These are phyloP conservation scores for Hericium alpestre DNA, from an alignment of 768 basidiomycete genomes.

Conservation along the genomic window DNA sequence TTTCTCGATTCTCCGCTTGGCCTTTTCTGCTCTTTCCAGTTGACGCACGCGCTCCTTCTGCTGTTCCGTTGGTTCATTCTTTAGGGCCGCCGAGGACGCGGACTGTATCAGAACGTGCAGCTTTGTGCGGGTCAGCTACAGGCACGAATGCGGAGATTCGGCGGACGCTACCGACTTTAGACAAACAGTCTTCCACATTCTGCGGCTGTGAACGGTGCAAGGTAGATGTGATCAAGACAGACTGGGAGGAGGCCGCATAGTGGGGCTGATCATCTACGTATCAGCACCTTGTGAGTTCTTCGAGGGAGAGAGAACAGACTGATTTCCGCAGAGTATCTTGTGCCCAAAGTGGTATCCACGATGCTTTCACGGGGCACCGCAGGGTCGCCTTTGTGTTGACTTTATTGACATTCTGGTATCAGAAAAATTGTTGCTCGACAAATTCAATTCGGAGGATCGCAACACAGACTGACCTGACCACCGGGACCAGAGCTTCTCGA, in stretches of 20 bases:
- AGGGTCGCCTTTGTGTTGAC: conserved; percentile 75
- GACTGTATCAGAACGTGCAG: conserved; percentile 41
- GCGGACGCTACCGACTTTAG: conserved; percentile 34
- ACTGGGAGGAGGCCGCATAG: conserved; percentile 58
- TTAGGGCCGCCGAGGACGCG: conserved; percentile 35
- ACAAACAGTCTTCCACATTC: conserved; percentile 63
- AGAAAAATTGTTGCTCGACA: conserved; percentile 1
- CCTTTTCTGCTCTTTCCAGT: conserved; percentile 36
- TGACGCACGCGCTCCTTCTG: conserved; percentile 44
- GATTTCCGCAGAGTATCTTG: conserved; percentile 32
- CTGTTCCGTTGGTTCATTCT: conserved; percentile 43
- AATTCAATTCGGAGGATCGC: neutral
- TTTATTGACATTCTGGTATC: conserved; percentile 73
- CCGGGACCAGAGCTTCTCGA: conserved; percentile 78
- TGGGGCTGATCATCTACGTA: conserved; percentile 33
- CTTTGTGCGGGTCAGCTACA: conserved; percentile 22
- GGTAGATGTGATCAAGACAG: conserved; percentile 60
- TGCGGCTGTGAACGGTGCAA: conserved; percentile 66
- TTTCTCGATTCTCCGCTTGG: conserved; percentile 39
- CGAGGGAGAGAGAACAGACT: conserved; percentile 28
- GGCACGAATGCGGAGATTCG: neutral
- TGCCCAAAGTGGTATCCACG: conserved; percentile 69
- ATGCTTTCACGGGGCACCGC: conserved; percentile 43
- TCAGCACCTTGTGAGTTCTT: neutral
- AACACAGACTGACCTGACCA: conserved; percentile 48